Evolutionary conservation across 352 stramenopile species (phyloP).

Genomic region (Phytophthora uliginosa): DNA sequence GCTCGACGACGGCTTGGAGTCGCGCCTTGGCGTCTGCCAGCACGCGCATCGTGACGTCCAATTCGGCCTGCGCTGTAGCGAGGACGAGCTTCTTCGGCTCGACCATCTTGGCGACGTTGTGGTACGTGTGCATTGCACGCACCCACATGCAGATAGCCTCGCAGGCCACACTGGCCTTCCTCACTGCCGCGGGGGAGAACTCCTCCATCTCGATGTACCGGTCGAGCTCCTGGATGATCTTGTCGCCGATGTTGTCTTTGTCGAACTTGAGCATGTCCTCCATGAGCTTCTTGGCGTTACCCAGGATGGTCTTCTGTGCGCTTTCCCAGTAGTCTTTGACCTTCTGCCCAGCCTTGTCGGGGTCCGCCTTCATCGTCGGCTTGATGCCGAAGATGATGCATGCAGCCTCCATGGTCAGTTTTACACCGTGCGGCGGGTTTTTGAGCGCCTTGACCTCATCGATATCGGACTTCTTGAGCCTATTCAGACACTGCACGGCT

Average conservation of each 20-base stretch:
- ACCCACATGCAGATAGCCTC: constrained; percentile 97
- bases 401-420: constrained; percentile 92
- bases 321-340: constrained; percentile 93
- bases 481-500: constrained; percentile 93
- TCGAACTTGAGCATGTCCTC: constrained; percentile 93
- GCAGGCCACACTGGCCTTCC: constrained; percentile 93
- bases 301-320: constrained; percentile 88
- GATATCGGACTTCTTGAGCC: constrained; percentile 95
- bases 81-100: constrained; percentile 94
- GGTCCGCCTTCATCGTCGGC: constrained; percentile 87
- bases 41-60: constrained; percentile 91
- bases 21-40: constrained; percentile 88
- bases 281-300: constrained; percentile 92
- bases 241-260: constrained; percentile 91
- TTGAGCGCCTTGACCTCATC: constrained; percentile 94
- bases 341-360: constrained; percentile 93
- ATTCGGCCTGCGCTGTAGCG: constrained; percentile 79
- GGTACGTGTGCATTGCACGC: constrained; percentile 94
- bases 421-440: constrained; percentile 89
- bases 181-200: constrained; percentile 90
- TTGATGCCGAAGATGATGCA: constrained; percentile 98
- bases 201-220: constrained; percentile 93
- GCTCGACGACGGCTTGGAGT: constrained; percentile 88
- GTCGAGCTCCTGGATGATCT: constrained; percentile 90
- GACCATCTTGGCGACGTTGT: constrained; percentile 94